phyloP scores from a whole-genome alignment of 1,139 yeast genomes.

The Hyphopichia wangnamkhiaoensis region DNA sequence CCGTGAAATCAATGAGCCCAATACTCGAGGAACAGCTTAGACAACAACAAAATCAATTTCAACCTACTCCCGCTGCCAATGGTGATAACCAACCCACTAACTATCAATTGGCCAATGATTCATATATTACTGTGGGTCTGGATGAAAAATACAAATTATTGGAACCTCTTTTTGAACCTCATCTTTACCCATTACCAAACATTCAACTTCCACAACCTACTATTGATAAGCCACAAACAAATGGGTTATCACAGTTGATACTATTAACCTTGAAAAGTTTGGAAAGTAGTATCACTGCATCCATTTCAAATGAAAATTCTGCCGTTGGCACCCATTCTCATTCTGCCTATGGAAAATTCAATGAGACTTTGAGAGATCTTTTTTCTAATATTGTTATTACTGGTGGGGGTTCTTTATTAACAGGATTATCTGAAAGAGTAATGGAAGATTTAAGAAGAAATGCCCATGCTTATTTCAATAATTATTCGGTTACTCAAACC shows the following conservation, averaged over 20 bases:
- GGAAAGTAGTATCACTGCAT: slow-evolving; percentile 22
- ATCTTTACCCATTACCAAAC: slow-evolving; percentile 33
- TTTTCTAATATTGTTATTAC: slow-evolving; percentile 66
- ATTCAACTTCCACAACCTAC: slow-evolving; percentile 37
- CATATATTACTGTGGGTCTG: slow-evolving; percentile 33
- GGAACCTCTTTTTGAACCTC: slow-evolving; percentile 60
- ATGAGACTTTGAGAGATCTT: slow-evolving; percentile 42
- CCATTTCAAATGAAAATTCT: slow-evolving; percentile 23
- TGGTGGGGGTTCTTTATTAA: slow-evolving; percentile 62
- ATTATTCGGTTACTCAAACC: slow-evolving; percentile 34
- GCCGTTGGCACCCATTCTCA: slow-evolving; percentile 18
- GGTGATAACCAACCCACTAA: slow-evolving; percentile 9
- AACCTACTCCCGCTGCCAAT: slow-evolving; percentile 16
- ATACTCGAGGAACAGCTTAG: slow-evolving; percentile 16
- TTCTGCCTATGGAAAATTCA: slow-evolving; percentile 31
- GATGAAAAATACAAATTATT: slow-evolving; percentile 46
- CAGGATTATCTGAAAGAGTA: slow-evolving; percentile 63
- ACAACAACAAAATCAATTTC: slow-evolving; percentile 13
- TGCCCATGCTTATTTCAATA: slow-evolving; percentile 49
- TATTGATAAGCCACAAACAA: slow-evolving; percentile 40
- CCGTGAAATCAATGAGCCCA: slow-evolving; percentile 29
- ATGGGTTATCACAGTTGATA: slow-evolving; percentile 43
- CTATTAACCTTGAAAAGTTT: slow-evolving; percentile 39
- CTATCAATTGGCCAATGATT: slow-evolving; percentile 47
- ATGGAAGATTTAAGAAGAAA: slow-evolving; percentile 57